phyloP scores from a whole-genome alignment of 495 filamentous ascomycete genomes.

The Rhizodiscina lignyota region DNA sequence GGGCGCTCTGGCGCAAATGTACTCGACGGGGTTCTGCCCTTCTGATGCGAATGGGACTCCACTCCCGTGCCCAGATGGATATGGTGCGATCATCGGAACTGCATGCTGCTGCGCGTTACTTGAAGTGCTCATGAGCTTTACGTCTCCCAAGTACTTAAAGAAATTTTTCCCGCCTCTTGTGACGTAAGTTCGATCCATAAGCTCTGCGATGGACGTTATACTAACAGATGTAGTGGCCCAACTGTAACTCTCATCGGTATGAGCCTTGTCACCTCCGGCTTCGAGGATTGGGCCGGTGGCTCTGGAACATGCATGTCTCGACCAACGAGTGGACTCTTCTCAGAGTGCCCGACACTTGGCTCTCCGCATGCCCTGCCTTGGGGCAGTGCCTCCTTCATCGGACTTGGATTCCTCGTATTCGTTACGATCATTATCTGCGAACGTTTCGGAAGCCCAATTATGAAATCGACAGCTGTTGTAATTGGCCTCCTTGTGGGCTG shows the following conservation, averaged over 20 bases:
- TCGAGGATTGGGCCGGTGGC: conserved; percentile 77
- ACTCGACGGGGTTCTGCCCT: conserved; percentile 63
- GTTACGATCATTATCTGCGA: conserved; percentile 77
- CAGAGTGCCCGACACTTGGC: conserved; percentile 50
- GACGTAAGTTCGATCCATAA: no score
- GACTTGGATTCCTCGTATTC: conserved; percentile 81
- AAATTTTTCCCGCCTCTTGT: conserved; percentile 79
- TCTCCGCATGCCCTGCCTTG: conserved; percentile 74
- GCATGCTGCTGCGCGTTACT: conserved; percentile 50
- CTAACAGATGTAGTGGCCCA: no score
- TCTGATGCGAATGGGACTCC: conserved; percentile 40
- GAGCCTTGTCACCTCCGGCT: conserved; percentile 53
- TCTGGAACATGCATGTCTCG: conserved; percentile 43
- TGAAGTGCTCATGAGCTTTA: conserved; percentile 61
- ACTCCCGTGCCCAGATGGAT: conserved; percentile 69
- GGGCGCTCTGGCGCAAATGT: conserved; percentile 72
- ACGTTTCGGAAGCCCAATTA: conserved; percentile 64
- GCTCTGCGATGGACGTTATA: no score
- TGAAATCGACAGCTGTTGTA: conserved; percentile 61
- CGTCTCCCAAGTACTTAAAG: conserved; percentile 50
- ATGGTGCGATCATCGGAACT: conserved; percentile 73
- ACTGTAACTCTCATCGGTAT: conserved; percentile 14
- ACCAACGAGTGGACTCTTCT: conserved; percentile 36
- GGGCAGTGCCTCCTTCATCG: conserved; percentile 77
- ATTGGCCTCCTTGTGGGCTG: conserved; percentile 72